Conservation (phyloP, 352 stramenopile genomes). For the Albugo laibachii region DNA sequence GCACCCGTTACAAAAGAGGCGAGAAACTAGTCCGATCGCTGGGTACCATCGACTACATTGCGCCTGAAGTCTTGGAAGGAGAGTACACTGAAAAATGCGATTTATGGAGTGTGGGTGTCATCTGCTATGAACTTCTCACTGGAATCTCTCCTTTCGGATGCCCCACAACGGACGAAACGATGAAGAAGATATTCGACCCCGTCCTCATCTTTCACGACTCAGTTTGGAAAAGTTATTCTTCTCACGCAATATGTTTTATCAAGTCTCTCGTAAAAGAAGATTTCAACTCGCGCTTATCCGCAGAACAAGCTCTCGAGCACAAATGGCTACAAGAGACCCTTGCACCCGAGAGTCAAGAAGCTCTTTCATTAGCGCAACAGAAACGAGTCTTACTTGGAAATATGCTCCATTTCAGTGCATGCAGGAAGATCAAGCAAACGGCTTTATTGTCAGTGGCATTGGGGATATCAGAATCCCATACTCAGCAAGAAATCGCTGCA, state of each 20-base stretch:
- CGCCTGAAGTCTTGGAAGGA: conserved; percentile 58
- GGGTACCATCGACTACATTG: conserved; percentile 69
- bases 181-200: conserved; percentile 67
- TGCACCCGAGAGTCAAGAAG: conserved; percentile 7
- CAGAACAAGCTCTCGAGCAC: conserved; percentile 40
- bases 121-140: conserved; percentile 56
- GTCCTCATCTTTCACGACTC: conserved; percentile 48
- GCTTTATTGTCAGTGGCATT: conserved; percentile 49
- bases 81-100: conserved; percentile 73
- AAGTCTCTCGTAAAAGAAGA: conserved; percentile 66
- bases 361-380: conserved; percentile 20
- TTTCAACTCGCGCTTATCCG: conserved; percentile 33
- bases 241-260: conserved; percentile 45
- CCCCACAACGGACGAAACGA: conserved; percentile 47
- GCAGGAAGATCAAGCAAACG: conserved; percentile 55
- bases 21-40: conserved; percentile 56
- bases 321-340: conserved; percentile 24
- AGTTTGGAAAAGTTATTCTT: conserved; percentile 41
- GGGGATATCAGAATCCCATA: conserved; percentile 45
- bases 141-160: conserved; percentile 49
- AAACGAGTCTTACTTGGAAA: conserved; percentile 51
- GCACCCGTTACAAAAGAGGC: conserved; percentile 42
- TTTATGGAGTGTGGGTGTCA: conserved; percentile 60
- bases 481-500: conserved; percentile 53
- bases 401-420: conserved; percentile 57